A percentile compares a stretch with the other conserved stretches of the same genome.
phyloP scores from a whole-genome alignment of 225 moss, liverwort and hornwort genomes.

The Takakia lepidozioides region DNA sequence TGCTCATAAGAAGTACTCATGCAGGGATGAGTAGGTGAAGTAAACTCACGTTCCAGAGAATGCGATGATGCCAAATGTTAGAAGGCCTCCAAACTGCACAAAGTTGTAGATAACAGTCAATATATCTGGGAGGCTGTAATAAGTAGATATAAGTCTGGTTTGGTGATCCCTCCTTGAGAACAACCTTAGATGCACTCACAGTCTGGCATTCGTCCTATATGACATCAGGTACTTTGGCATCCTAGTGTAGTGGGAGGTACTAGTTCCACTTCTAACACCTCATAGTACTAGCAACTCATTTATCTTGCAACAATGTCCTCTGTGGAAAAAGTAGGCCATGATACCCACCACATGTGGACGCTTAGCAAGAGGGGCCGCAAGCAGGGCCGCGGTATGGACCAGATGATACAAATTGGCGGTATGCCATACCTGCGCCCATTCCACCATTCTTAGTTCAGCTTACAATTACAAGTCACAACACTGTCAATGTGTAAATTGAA shows the following conservation, averaged over 20 bases:
- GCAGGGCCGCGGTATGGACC: conserved; percentile 74
- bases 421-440: conserved; percentile 53
- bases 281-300: neutral
- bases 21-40: neutral
- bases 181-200: no score
- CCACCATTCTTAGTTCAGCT: no score
- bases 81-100: conserved; percentile 76
- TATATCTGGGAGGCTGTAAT: neutral
- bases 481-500: no score
- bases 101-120: neutral
- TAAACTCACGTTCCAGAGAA: conserved; percentile 93
- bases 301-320: no score
- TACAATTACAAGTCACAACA: no score
- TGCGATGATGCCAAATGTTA: conserved; percentile 71
- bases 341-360: conserved; percentile 68
- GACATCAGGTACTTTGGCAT: no score
- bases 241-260: no score
- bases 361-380: conserved; percentile 74
- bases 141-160: neutral
- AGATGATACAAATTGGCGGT: conserved; percentile 89
- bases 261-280: no score
- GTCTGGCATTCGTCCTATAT: no score
- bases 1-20: neutral
- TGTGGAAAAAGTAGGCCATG: no score
- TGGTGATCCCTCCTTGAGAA: no score